Conservation (phyloP, 2,329 filamentous ascomycete genomes). For the Fusarium illudens region DNA sequence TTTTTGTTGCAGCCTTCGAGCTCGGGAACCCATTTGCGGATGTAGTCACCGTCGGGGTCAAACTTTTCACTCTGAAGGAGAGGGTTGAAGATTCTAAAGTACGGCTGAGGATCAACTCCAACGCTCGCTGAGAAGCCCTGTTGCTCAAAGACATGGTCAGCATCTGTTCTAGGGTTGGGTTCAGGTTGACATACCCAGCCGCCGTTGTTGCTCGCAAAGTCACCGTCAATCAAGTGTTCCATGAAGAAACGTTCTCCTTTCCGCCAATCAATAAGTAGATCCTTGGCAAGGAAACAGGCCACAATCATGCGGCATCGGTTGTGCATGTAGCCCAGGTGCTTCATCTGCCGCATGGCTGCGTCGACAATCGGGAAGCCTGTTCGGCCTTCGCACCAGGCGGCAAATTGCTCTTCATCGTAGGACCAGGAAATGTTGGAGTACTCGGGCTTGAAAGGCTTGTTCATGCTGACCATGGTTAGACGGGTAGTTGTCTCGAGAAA, state of each 20-base stretch:
- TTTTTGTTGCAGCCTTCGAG: conserved; percentile 69
- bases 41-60: conserved; percentile 80
- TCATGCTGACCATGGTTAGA: conserved; percentile 53
- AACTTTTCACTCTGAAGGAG: conserved; percentile 87
- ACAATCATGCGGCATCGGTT: conserved; percentile 87
- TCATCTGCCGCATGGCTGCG: conserved; percentile 83
- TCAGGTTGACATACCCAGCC: conserved; percentile 52
- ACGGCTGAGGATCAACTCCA: conserved; percentile 86
- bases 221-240: conserved; percentile 80
- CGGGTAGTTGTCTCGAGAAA: not conserved
- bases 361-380: conserved; percentile 88
- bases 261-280: conserved; percentile 84
- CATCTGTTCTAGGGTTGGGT: not conserved
- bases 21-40: conserved; percentile 84
- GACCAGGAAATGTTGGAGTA: conserved; percentile 87
- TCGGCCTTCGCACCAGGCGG: conserved; percentile 75
- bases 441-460: conserved; percentile 77
- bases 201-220: conserved; percentile 80
- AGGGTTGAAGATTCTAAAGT: conserved; percentile 92
- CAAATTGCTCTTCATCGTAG: conserved; percentile 73
- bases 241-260: conserved; percentile 85
- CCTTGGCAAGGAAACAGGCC: conserved; percentile 81
- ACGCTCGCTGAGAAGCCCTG: conserved; percentile 64
- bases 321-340: conserved; percentile 78
- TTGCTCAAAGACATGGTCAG: not conserved